Base-by-base conservation (phyloP, 1,284 basidiomycete species). In the Cutaneotrichosporon cavernicola region DNA sequence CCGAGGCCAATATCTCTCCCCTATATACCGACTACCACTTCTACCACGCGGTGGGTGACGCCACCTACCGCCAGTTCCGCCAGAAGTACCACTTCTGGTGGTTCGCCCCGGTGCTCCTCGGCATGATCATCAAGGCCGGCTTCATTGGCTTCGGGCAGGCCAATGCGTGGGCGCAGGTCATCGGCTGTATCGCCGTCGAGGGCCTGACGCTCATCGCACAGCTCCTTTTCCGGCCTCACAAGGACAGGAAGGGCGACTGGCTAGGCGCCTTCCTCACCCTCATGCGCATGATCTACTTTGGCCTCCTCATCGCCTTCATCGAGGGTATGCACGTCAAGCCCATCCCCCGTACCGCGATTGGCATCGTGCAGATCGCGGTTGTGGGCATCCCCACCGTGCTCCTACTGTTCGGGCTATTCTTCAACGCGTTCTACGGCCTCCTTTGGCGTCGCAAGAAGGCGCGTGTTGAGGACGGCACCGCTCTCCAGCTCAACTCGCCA, bases 351-450 rank as follows among this genome's bases (percentile, higher is more conserved):
- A 80, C 80, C 0, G 71, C 81, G 63, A 72, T 81, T 34, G 80
- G 76, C 5, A 74, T 81, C 59, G 80, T 80, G 43, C 69, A 74
- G 56, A 76, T 82, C 40, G 80, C 74, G 8, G 58, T 80, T 10
- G 77, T 79, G 55, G 80, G 79, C 57, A 68, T 82, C 14, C 77
- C 79, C 1, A 73, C 73, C 10, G 61, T 82, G 10, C 46, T 81
- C n/a, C 73, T 97, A 81, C 77, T 94, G 69, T 84, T 97, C 32
- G 92, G 93, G 10, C 88, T 93, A 2, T 76, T 96, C 61, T 93
- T 90, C 51, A 96, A 95, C 75, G 26, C 59, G 66, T 72, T 73
- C 53, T 80, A 80, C 65, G 80, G 79, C 10, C 74, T 73, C 59
- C 64, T 73, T 4, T 81, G 78, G 75, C 64, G 77, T 47, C 70